A percentile compares a stretch with the other conserved stretches of the same genome.
Conservation (phyloP, 495 filamentous ascomycete species). For the Penicillium chermesinum region DNA sequence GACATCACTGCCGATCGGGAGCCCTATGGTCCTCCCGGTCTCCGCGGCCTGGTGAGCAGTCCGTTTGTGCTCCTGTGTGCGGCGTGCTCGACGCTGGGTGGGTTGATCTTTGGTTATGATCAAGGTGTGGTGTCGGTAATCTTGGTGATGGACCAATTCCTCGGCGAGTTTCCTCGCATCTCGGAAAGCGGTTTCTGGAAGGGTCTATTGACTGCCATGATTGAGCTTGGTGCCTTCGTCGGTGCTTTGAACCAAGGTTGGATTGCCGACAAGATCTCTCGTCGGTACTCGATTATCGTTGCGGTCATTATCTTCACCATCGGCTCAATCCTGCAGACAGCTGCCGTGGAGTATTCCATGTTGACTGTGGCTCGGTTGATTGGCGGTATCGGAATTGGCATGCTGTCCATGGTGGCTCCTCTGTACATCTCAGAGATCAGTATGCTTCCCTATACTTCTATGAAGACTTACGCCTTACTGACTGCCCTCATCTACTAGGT, state of each 20-base stretch:
- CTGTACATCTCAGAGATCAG: constrained; percentile 55
- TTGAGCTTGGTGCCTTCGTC: constrained; percentile 52
- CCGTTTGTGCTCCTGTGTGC: constrained; percentile 50
- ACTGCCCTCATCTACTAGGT: constrained; percentile 14
- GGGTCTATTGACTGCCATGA: constrained; percentile 56
- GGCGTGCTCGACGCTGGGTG: constrained; percentile 50
- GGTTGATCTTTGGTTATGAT: constrained; percentile 55
- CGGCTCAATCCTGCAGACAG: constrained; percentile 53
- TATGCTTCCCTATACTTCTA: constrained; percentile 11
- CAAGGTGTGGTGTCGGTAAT: constrained; percentile 53
- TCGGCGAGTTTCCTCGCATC: constrained; percentile 44
- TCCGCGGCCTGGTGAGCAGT: constrained; percentile 44
- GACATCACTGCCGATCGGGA: constrained; percentile 33
- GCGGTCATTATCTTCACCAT: constrained; percentile 52
- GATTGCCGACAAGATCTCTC: constrained; percentile 54
- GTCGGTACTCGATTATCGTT: constrained; percentile 53
- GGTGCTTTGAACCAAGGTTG: constrained; percentile 55
- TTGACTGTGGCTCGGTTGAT: constrained; percentile 54
- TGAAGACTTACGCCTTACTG: constrained; percentile 4
- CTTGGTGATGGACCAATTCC: constrained; percentile 54
- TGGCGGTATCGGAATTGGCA: constrained; percentile 58
- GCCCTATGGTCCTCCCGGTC: constrained; percentile 43
- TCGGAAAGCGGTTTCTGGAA: constrained; percentile 53
- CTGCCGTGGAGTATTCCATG: constrained; percentile 51
- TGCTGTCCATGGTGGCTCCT: constrained; percentile 49